These are phyloP conservation scores for Xylaria longipes DNA, from an alignment of 495 filamentous ascomycete genomes.

Conservation along the genomic window DNA sequence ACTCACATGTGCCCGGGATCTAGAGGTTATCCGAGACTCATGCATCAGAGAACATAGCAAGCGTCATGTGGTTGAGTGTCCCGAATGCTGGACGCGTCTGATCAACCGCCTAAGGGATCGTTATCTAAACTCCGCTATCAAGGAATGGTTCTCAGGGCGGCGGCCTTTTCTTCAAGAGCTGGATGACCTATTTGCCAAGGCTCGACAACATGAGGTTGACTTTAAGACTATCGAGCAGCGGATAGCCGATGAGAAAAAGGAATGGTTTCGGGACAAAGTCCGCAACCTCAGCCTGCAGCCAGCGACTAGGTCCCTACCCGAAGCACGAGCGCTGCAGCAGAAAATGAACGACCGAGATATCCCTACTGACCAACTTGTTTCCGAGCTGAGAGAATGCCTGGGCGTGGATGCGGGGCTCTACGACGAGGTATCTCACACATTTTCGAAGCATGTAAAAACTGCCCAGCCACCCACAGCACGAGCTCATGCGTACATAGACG, in stretches of 20 bases:
- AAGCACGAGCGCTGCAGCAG: slow-evolving; percentile 35
- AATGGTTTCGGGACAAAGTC: slow-evolving; percentile 51
- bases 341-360: slow-evolving; percentile 37
- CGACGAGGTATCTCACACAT: slow-evolving; percentile 35
- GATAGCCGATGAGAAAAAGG: slow-evolving; percentile 49
- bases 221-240: slow-evolving; percentile 47
- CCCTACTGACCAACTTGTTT: slow-evolving; percentile 35
- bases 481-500: slow-evolving; percentile 41
- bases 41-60: slow-evolving; percentile 40
- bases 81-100: slow-evolving; percentile 46
- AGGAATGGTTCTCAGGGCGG: slow-evolving; percentile 53
- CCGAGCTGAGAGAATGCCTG: slow-evolving; percentile 35
- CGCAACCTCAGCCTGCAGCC: slow-evolving; percentile 40
- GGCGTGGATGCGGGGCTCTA: slow-evolving; percentile 32
- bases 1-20: slow-evolving; percentile 37
- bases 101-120: slow-evolving; percentile 45
- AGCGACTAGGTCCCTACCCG: slow-evolving; percentile 31
- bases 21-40: slow-evolving; percentile 32
- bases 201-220: slow-evolving; percentile 43
- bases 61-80: slow-evolving; percentile 45
- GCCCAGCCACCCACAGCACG: slow-evolving; percentile 33
- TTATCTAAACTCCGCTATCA: slow-evolving; percentile 42
- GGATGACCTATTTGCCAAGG: slow-evolving; percentile 46
- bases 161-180: slow-evolving; percentile 49
- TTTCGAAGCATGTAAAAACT: slow-evolving; percentile 36